Evolutionary conservation across 1,284 basidiomycete genomes (phyloP).

Genomic region (Rhizoctonia solani): DNA sequence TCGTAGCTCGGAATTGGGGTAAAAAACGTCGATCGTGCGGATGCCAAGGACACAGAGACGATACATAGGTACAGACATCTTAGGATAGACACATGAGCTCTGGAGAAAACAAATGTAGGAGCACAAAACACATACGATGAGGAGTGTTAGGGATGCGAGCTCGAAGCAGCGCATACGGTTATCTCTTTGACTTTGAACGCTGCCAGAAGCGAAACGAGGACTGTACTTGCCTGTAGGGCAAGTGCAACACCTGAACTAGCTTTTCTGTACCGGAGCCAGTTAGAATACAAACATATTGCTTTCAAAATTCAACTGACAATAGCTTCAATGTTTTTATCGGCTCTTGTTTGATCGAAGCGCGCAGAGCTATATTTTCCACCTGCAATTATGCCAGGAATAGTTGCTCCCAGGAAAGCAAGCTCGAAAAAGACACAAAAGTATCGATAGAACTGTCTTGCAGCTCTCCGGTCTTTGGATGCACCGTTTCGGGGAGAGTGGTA

Average conservation of each 20-base stretch:
- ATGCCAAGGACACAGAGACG: constrained; percentile 20
- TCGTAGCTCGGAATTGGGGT: not conserved
- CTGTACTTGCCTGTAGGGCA: not conserved
- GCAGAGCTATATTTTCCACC: constrained; percentile 14
- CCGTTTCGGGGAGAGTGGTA: constrained; percentile 20
- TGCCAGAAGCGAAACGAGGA: not conserved
- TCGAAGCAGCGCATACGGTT: constrained; percentile 22
- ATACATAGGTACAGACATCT: constrained; percentile 17
- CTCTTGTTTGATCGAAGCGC: constrained; percentile 2
- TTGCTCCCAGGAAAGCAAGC: constrained; percentile 26
- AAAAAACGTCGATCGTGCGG: too few species aligned
- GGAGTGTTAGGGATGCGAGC: not conserved
- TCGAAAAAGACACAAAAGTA: constrained; percentile 12
- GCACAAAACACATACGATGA: constrained; percentile 2
- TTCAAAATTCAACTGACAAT: not conserved
- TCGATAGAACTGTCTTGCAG: not conserved
- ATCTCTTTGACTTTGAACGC: not conserved
- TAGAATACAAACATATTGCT: not conserved
- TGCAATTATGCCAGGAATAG: constrained; percentile 1
- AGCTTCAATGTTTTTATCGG: constrained; percentile 17
- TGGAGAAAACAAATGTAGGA: not conserved
- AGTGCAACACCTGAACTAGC: not conserved
- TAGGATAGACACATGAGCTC: not conserved
- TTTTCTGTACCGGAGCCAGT: not conserved
- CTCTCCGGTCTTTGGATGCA: constrained; percentile 8